Conservation (phyloP, 2,329 filamentous ascomycete species). For the Colletotrichum sp. region DNA sequence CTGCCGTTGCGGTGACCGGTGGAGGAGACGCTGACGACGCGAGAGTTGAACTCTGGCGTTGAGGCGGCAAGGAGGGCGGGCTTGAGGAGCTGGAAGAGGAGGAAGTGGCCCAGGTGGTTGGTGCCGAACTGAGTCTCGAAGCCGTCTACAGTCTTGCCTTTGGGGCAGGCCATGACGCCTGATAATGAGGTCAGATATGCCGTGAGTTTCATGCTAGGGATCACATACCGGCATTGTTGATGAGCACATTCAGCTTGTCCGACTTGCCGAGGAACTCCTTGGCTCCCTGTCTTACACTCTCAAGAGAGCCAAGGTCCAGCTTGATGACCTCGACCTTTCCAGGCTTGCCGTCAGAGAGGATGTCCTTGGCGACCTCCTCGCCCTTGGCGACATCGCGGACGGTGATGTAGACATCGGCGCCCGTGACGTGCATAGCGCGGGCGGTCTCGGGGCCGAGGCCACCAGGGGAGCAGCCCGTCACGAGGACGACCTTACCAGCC, state of each 20-base stretch:
- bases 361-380: constrained; percentile 11
- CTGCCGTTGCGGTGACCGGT: constrained; percentile 41
- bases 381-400: constrained; percentile 10
- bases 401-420: constrained; percentile 17
- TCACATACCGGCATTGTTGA: constrained; percentile 28
- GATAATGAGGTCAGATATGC: too few species aligned
- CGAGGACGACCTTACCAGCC: constrained; percentile 12
- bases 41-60: constrained; percentile 32
- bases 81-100: constrained; percentile 36
- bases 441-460: constrained; percentile 51
- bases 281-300: constrained; percentile 31
- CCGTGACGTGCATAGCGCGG: constrained; percentile 15
- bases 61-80: constrained; percentile 16
- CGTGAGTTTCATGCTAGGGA: fast-evolving
- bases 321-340: constrained; percentile 34
- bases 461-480: constrained; percentile 42
- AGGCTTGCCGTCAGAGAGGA: constrained; percentile 17
- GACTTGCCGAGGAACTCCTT: constrained; percentile 19
- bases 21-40: constrained; percentile 52
- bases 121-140: constrained; percentile 51
- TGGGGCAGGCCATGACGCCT: constrained; percentile 17
- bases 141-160: constrained; percentile 25
- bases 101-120: constrained; percentile 60
- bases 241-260: constrained; percentile 22
- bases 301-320: constrained; percentile 34